Conservation (phyloP, 306 rosid genomes). For the Sicyos baderoa region DNA sequence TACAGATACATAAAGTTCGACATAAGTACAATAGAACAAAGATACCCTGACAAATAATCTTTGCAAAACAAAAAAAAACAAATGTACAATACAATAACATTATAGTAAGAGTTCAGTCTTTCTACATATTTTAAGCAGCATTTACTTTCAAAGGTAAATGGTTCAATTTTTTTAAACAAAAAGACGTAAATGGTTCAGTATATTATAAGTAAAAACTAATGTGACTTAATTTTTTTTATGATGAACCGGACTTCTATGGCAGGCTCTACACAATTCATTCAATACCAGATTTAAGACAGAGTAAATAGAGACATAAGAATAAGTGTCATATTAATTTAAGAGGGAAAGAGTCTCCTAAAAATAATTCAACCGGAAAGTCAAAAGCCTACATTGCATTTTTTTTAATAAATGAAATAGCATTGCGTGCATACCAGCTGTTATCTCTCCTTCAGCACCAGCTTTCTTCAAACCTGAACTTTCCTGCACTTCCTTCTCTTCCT, state of each 20-base stretch:
- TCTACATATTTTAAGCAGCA: neutral
- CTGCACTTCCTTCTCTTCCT: conserved; percentile 68
- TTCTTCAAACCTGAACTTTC: conserved; percentile 83
- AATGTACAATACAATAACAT: neutral
- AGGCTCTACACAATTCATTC: neutral
- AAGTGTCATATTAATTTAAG: neutral
- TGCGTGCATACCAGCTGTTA: conserved; percentile 73
- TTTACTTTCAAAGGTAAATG: too few species aligned
- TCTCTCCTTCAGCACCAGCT: conserved; percentile 97
- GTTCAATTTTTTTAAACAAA: too few species aligned
- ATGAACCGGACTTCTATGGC: neutral
- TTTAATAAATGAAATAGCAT: neutral
- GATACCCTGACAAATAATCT: neutral
- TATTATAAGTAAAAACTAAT: neutral
- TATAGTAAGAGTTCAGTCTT: neutral
- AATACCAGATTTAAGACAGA: conserved; percentile 4
- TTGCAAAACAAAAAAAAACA: neutral
- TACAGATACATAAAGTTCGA: neutral
- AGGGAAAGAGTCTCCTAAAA: conserved; percentile 6
- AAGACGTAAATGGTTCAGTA: neutral
- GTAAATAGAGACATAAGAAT: neutral
- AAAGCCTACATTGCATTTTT: neutral
- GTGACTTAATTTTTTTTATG: neutral
- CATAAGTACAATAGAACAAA: conserved; percentile 3
- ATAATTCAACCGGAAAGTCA: neutral